Evolutionary conservation across 257 asterid species (phyloP).

Genomic region (Rhazya stricta): DNA sequence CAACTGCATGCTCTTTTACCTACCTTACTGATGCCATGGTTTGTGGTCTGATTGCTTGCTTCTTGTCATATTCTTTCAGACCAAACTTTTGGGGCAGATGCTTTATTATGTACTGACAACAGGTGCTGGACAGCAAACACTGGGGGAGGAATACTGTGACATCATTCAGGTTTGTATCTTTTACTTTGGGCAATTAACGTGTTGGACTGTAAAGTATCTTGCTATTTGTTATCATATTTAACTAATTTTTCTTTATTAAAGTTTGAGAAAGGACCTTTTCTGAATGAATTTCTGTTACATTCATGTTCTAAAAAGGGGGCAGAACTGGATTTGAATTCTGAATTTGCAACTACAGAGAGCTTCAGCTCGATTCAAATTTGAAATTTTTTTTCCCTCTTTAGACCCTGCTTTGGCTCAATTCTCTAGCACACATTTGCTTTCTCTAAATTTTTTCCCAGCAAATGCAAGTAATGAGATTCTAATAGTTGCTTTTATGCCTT

Average conservation of each 20-base stretch:
- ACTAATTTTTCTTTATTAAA: not conserved
- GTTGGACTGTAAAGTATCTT: not conserved
- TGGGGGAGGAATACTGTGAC: slow-evolving; percentile 98
- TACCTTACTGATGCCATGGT: no score
- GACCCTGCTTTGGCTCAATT: not conserved
- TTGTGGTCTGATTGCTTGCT: slow-evolving; percentile 10
- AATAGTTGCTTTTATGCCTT: not conserved
- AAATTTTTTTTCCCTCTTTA: not conserved
- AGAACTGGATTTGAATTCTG: not conserved
- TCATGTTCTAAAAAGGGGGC: not conserved
- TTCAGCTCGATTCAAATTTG: not conserved
- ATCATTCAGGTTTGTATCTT: slow-evolving; percentile 63
- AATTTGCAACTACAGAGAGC: not conserved
- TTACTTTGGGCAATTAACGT: not conserved
- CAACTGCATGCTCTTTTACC: not conserved
- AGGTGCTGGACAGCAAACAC: slow-evolving; percentile 93
- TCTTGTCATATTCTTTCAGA: slow-evolving; percentile 33
- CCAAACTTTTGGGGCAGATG: slow-evolving; percentile 95
- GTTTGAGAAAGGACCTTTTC: not conserved
- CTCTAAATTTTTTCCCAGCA: not conserved
- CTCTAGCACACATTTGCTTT: slow-evolving; percentile 1
- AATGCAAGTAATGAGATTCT: not conserved
- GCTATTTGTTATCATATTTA: not conserved
- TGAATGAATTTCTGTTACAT: not conserved
- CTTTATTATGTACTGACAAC: slow-evolving; percentile 85